These are phyloP conservation scores for Rhynchospora breviuscula DNA, from an alignment of 176 grass and related monocot genomes.

Conservation along the genomic window DNA sequence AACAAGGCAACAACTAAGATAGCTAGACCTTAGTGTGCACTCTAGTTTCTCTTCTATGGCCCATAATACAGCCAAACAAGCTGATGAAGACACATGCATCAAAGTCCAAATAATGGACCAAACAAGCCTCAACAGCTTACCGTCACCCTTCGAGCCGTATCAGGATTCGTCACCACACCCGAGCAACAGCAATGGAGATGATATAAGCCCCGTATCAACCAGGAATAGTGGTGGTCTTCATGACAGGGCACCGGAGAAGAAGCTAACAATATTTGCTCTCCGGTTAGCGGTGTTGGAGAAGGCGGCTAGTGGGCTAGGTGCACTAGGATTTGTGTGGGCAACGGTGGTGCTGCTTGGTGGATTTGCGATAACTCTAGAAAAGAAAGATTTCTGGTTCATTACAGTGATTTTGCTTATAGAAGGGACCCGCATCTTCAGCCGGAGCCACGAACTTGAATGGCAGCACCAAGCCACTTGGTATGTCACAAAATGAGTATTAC, in stretches of 20 bases:
- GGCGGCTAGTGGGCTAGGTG: conserved; percentile 70
- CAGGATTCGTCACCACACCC: conserved; percentile 27
- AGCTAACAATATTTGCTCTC: conserved; percentile 68
- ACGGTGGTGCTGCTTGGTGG: conserved; percentile 84
- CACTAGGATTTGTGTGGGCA: conserved; percentile 87
- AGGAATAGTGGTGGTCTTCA: background rate
- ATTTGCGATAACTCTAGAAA: conserved; percentile 50
- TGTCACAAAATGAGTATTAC: background rate
- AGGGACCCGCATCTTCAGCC: conserved; percentile 71
- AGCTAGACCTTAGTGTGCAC: background rate
- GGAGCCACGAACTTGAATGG: conserved; percentile 97
- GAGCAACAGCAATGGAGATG: conserved; percentile 12
- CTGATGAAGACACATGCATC: background rate
- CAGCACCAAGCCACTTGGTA: conserved; percentile 82
- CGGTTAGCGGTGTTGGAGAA: conserved; percentile 65
- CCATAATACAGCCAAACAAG: background rate
- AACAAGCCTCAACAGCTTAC: background rate
- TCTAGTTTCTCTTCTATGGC: conserved; percentile 10
- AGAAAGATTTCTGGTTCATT: conserved; percentile 68
- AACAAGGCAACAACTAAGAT: background rate
- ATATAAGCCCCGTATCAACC: background rate
- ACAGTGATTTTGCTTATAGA: conserved; percentile 74
- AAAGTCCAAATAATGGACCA: conserved; percentile 44
- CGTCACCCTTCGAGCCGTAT: conserved; percentile 65
- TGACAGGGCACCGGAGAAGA: conserved; percentile 43